These are phyloP conservation scores for Dryas alaskensis DNA, from an alignment of 306 rosid genomes.

Conservation along the genomic window DNA sequence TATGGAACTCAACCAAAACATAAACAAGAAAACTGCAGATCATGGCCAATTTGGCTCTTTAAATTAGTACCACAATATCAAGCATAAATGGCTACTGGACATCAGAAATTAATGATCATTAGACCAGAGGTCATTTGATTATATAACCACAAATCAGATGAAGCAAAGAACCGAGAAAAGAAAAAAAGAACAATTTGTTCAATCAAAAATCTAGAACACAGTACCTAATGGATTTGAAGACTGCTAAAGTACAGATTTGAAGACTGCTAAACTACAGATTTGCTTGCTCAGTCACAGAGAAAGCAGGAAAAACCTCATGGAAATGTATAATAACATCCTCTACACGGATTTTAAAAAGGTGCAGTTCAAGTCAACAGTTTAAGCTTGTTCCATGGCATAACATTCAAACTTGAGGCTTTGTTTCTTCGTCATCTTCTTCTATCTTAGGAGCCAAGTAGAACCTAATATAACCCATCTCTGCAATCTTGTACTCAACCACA, in stretches of 20 bases:
- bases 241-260: too few species aligned
- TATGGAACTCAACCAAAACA: neutral
- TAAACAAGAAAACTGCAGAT: neutral
- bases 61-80: neutral
- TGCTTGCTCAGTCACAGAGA: neutral
- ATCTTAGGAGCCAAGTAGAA: constrained; percentile 95
- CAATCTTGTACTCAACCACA: constrained; percentile 63
- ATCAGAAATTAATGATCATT: neutral
- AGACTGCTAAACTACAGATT: constrained; percentile 13
- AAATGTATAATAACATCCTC: neutral
- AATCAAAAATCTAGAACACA: constrained; percentile 12
- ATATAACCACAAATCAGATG: neutral
- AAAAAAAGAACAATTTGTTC: constrained; percentile 9
- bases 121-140: neutral
- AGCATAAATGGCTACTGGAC: neutral
- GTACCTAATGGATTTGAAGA: neutral
- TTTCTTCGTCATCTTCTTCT: constrained; percentile 75
- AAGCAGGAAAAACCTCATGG: neutral
- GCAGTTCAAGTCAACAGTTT: neutral
- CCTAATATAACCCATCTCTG: constrained; percentile 68
- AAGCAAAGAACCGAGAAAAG: neutral
- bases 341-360: neutral
- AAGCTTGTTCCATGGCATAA: neutral
- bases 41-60: neutral
- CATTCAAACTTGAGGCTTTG: constrained; percentile 32